These are phyloP conservation scores for Penicillium sp. DNA, from an alignment of 2,329 filamentous ascomycete genomes.

Conservation along the genomic window DNA sequence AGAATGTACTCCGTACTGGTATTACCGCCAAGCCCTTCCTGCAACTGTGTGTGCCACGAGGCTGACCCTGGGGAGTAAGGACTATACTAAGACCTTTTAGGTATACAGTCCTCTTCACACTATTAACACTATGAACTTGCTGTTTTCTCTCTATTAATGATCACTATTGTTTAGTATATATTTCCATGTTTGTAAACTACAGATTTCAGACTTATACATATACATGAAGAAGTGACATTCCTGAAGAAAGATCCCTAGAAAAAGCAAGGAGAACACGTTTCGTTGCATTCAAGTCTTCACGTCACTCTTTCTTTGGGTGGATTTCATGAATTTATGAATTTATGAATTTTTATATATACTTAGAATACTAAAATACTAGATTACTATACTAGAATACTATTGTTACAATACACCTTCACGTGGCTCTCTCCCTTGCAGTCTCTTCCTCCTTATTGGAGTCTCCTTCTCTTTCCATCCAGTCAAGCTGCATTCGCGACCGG, in stretches of 20 bases:
- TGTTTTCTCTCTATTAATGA: background rate
- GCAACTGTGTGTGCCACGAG: constrained; percentile 28
- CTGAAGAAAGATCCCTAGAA: background rate
- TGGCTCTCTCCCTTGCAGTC: constrained; percentile 5
- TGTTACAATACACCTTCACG: constrained; percentile 7
- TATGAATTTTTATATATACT: background rate
- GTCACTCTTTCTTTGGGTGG: background rate
- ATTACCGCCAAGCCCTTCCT: constrained; percentile 25
- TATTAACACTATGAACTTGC: background rate
- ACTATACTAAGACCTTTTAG: background rate
- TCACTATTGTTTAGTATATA: no score
- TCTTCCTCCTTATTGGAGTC: background rate
- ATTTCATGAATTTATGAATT: background rate
- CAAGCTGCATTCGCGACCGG: constrained; percentile 8
- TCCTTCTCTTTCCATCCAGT: constrained; percentile 2
- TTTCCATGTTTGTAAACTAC: no score
- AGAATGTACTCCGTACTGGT: constrained; percentile 12
- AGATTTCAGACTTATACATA: background rate
- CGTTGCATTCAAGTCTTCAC: constrained; percentile 4
- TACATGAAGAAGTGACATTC: background rate
- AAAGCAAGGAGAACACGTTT: constrained; percentile 11
- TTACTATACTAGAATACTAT: no score
- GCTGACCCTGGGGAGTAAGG: constrained; percentile 22
- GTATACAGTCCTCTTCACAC: background rate
- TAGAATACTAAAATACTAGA: background rate